Evolutionary conservation across 306 rosid genomes (phyloP), one percentile per base, ranked within the genome.

Genomic region (Cicer judaicum): DNA sequence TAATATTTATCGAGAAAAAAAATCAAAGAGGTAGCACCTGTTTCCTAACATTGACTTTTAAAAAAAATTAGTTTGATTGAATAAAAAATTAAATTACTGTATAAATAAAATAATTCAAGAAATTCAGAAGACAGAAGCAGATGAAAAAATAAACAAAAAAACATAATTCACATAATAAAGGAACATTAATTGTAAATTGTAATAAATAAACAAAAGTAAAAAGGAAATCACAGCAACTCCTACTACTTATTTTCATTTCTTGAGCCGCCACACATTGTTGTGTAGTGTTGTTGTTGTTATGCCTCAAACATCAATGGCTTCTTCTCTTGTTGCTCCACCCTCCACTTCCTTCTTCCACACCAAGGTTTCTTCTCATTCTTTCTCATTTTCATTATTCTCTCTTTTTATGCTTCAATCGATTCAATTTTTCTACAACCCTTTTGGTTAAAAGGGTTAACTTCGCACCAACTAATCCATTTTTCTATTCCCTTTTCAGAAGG

Each of bases 291-390:
- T 18, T 18, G 43, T 8, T 64, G 7, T 8, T 12, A 75, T 16
- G 69, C 50, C 15, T 50, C 70, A 39, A 12, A 9, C 16, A 65
- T 46, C 54, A 75, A 92, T 93, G 96, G 91, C 91, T 83, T 83
- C 87, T 53, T 81, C 92, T 41, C 53, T 88, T 21, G 16, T 83
- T 54, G 65, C 98, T 63, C 74, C 88, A 53, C 68, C 85, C 0
- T 72, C 87, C 39, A 40, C 90, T 5, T 70, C 88, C 44, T 84
- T 87, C 83, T 21, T 80, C 43, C 43, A 53, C 68, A 50, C 34
- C 79, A 85, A 88, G 91, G 98, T 93, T 69, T 41, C 19, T 42
- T 68, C 40, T 14, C 55, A 21, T 53, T 67, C 10, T 12, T 0
- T 7, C 12, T 63, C 41, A 21, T 24, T 72, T 1, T 18, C 62